Base-by-base conservation (phyloP, 2,329 filamentous ascomycete species). In the Alternaria dauci region DNA sequence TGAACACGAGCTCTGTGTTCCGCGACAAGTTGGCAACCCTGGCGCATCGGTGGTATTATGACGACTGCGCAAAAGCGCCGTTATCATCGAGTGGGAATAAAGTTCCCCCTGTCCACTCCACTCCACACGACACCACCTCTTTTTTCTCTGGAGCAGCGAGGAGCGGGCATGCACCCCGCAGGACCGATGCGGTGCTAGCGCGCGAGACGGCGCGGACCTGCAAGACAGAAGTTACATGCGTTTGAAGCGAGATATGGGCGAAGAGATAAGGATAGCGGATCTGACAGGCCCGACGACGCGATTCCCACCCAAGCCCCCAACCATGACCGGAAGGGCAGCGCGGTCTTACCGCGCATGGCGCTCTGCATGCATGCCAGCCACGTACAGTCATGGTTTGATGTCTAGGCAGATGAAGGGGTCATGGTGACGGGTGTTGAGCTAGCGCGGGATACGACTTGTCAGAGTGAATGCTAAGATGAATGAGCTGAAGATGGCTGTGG, bases 141-240 rank as follows among this genome's bases (percentile, higher is more conserved):
- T 36, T 30, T 53, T n/a, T 47, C 23, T 26, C 32, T 50, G 20
- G 46, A 50, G 39, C 26, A 32, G 50, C 20, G 44, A 18, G 5
- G n/a, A 20, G 36, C 47, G 39, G 41, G n/a, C 47, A 68, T 68
- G 66, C 63, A 69, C 65, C 66, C 65, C 66, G 67, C 65, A 69
- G 52, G 32, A 53, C 57, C 38, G 38, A 50, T 51, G 46, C 38
- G 34, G 41, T 41, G 42, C 39, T 59, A 56, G 50, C 32, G 36
- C 18, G 46, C 44, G 16, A 36, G 42, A 50, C 48, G 52, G 36
- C 46, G 46, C 32, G 41, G 51, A 54, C 44, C 46, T 59, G 51
- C 55, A 52, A 46, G 52, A 41, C 44, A 56, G 36, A 26, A 32
- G 38, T 55, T 56, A 55, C 44, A 26, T 41, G 52, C 53, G 46